phyloP scores from a whole-genome alignment of 2,329 filamentous ascomycete genomes.

The Trichoderma koningiopsis region DNA sequence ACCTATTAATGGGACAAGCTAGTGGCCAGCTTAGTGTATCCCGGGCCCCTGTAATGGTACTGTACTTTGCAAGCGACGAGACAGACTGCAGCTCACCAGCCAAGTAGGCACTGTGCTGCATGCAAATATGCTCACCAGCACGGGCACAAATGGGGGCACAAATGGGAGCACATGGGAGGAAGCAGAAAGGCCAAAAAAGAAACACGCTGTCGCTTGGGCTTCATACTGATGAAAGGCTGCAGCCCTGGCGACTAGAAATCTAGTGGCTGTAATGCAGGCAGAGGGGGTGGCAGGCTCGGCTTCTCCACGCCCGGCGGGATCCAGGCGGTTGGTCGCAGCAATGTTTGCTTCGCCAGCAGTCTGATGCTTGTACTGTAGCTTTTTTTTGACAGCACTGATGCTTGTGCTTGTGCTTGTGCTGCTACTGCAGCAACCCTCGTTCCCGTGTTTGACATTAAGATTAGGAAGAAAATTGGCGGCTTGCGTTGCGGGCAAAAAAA shows the following conservation, averaged over 20 bases:
- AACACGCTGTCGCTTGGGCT: not conserved
- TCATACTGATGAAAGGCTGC: constrained; percentile 14
- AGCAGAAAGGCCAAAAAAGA: not conserved
- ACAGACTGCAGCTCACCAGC: not conserved
- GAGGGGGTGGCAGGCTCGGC: constrained; percentile 2
- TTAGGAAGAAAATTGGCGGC: not conserved
- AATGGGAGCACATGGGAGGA: not conserved
- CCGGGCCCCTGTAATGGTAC: not conserved
- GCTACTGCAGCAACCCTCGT: not conserved
- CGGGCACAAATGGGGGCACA: not conserved
- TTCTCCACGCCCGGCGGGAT: constrained; percentile 11
- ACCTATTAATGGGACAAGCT: not conserved
- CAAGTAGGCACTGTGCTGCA: not conserved
- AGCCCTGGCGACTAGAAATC: not conserved
- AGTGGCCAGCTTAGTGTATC: not conserved
- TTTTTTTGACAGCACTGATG: constrained; percentile 1
- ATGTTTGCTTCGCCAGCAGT: constrained; percentile 2
- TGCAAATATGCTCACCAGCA: not conserved
- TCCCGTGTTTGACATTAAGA: not conserved
- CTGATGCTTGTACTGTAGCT: too few relatives aligned
- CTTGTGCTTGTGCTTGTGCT: constrained; percentile 11
- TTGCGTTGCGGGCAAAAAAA: not conserved
- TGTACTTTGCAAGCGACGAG: not conserved
- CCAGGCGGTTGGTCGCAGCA: constrained; percentile 12
- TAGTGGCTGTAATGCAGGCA: not conserved